Evolutionary conservation across 768 basidiomycete species (phyloP).

Genomic region (Phallus indusiatus): DNA sequence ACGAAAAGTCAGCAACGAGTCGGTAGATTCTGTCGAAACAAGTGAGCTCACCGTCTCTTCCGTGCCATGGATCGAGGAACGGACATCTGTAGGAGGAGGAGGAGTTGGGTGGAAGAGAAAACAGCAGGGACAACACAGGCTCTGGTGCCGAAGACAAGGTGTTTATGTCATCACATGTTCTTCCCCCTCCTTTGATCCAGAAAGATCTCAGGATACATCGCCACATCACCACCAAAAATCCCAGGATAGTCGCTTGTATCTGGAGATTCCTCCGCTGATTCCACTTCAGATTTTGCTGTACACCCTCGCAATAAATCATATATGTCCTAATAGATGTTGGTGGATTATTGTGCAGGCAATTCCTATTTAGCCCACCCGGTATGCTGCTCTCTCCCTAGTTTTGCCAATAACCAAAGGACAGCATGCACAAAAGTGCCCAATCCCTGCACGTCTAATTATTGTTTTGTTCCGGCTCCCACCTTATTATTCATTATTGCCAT

Average conservation of each 20-base stretch:
- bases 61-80: not conserved
- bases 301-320: no score
- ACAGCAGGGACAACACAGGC: conserved; percentile 4
- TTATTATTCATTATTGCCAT: not conserved
- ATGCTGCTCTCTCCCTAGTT: no score
- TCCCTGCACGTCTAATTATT: not conserved
- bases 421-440: not conserved
- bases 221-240: not conserved
- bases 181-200: not conserved
- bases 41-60: not conserved
- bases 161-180: not conserved
- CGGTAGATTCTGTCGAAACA: not conserved
- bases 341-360: no score
- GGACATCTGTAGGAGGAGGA: not conserved
- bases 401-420: not conserved
- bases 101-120: conserved; percentile 1
- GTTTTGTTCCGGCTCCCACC: not conserved
- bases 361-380: no score
- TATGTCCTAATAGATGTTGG: no score
- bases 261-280: not conserved
- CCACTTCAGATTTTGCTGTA: not conserved
- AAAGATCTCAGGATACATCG: not conserved
- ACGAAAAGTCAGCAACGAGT: not conserved
- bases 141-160: not conserved
- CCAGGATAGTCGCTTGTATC: not conserved